A percentile compares a stretch with the other conserved stretches of the same genome.
Conservation (phyloP, 192 early-diverging fungal species). For the Podila epicladia region DNA sequence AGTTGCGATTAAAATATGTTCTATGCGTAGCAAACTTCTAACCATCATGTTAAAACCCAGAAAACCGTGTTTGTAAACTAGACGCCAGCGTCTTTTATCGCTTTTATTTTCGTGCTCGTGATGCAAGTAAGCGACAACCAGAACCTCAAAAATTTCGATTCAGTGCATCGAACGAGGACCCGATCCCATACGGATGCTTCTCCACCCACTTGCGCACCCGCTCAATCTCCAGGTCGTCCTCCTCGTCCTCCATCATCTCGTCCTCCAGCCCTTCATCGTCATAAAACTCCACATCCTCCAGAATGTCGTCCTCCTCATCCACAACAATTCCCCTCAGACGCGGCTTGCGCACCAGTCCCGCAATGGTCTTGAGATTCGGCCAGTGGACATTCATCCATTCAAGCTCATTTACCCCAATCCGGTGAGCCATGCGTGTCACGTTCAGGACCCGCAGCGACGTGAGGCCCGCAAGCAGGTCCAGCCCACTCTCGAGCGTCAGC, state of each 20-base stretch:
- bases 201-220: neutral
- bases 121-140: too few relatives aligned
- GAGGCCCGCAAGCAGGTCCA: neutral
- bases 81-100: too few relatives aligned
- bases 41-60: too few relatives aligned
- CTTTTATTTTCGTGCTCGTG: too few relatives aligned
- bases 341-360: neutral
- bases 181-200: neutral
- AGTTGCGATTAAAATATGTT: too few relatives aligned
- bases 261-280: neutral
- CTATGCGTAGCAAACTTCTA: too few relatives aligned
- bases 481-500: neutral
- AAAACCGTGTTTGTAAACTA: too few relatives aligned
- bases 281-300: neutral
- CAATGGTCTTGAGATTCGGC: neutral
- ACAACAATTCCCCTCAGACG: too few relatives aligned
- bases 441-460: neutral
- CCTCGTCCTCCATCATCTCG: neutral
- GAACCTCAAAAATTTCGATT: neutral
- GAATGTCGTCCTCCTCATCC: neutral
- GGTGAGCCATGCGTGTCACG: neutral
- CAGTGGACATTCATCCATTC: constrained; percentile 2
- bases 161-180: neutral
- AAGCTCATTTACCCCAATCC: neutral
- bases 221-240: neutral